Evolutionary conservation across 352 stramenopile genomes (phyloP).

Genomic region (Phytophthora citrophthora): DNA sequence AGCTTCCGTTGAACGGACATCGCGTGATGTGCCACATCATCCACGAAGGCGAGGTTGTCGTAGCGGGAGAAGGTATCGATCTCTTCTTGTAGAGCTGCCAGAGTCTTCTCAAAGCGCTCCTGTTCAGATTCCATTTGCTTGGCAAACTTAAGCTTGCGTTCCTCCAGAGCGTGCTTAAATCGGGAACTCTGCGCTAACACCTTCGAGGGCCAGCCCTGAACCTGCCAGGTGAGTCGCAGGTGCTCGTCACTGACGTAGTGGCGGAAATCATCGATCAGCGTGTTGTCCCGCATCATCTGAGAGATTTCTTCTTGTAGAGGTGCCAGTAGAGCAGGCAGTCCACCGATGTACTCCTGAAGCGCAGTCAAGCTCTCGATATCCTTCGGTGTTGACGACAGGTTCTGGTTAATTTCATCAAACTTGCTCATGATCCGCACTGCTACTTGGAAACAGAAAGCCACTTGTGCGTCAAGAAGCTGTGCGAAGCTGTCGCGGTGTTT

Average conservation of each 20-base stretch:
- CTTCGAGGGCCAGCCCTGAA: slow-evolving; percentile 91
- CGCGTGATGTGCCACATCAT: slow-evolving; percentile 88
- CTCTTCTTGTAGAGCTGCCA: slow-evolving; percentile 84
- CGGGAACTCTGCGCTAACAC: slow-evolving; percentile 82
- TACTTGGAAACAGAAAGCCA: slow-evolving; percentile 68
- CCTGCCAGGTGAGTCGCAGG: slow-evolving; percentile 88
- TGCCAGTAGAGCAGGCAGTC: slow-evolving; percentile 69
- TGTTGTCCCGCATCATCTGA: slow-evolving; percentile 83
- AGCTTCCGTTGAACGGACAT: slow-evolving; percentile 89
- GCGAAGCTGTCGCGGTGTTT: slow-evolving; percentile 84
- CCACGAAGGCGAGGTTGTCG: slow-evolving; percentile 88
- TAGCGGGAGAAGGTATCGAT: slow-evolving; percentile 90
- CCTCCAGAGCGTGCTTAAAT: slow-evolving; percentile 78
- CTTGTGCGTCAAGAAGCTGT: slow-evolving; percentile 74
- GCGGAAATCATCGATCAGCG: slow-evolving; percentile 82
- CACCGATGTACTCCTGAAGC: slow-evolving; percentile 88
- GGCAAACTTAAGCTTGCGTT: slow-evolving; percentile 88
- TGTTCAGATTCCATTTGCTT: slow-evolving; percentile 96
- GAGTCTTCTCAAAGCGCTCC: slow-evolving; percentile 90
- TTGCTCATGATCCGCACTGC: slow-evolving; percentile 72
- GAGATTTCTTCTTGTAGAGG: slow-evolving; percentile 83
- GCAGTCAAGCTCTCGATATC: slow-evolving; percentile 93
- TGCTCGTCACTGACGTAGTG: slow-evolving; percentile 89
- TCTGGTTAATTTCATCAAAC: slow-evolving; percentile 90
- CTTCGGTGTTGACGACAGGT: slow-evolving; percentile 80